Evolutionary conservation across 2,329 filamentous ascomycete species (phyloP).

Genomic region (Aspergillus thermomutatus): DNA sequence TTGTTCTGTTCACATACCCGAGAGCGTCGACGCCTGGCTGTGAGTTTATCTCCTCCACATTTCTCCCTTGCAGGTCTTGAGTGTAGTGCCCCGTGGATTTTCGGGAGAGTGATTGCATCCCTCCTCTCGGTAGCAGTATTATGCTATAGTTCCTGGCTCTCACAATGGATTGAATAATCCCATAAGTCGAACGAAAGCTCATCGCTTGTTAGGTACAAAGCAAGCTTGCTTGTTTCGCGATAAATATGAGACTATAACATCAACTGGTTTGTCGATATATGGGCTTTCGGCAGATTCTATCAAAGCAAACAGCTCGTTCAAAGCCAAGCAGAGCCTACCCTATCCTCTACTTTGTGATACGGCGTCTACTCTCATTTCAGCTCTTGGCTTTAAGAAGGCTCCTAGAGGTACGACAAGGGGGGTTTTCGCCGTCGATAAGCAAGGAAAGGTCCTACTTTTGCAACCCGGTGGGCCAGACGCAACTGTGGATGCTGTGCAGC

Average conservation of each 20-base stretch:
- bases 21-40: conserved; percentile 92
- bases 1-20: conserved; percentile 93
- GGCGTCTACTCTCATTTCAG: conserved; percentile 67
- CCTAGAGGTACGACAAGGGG: conserved; percentile 79
- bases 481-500: conserved; percentile 73
- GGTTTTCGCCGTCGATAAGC: conserved; percentile 81
- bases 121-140: background rate
- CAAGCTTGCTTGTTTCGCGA: conserved; percentile 95
- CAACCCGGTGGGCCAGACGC: conserved; percentile 72
- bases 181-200: background rate
- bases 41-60: conserved; percentile 51
- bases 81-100: background rate
- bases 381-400: conserved; percentile 85
- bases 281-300: conserved; percentile 84
- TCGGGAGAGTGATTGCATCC: background rate
- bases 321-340: conserved; percentile 82
- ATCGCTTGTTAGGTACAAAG: conserved; percentile 66
- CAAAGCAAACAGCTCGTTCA: conserved; percentile 90
- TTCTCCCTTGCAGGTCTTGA: background rate
- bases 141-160: background rate
- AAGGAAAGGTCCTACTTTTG: conserved; percentile 72
- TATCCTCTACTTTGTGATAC: conserved; percentile 88
- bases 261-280: conserved; percentile 79
- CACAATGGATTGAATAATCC: background rate
- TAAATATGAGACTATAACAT: conserved; percentile 70